Base-by-base conservation (phyloP, 2,329 filamentous ascomycete genomes). In the Exophiala sp. region DNA sequence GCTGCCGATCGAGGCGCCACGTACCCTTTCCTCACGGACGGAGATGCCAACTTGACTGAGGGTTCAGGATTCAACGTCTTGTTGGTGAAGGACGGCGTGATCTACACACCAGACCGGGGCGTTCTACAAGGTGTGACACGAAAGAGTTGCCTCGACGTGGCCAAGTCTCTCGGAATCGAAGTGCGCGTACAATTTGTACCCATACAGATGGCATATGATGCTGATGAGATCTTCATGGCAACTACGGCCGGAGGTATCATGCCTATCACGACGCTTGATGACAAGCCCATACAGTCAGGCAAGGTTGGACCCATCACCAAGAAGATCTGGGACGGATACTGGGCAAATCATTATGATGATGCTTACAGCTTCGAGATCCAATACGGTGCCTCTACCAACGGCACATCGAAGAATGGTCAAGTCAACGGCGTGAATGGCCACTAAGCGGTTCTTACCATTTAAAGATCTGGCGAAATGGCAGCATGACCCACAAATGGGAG, bases 241-340 rank as follows among this genome's bases (percentile, higher is more conserved):
- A 80, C 77, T 0, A 80, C 78, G 9, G 77, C 78, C 0, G 78
- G 78, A 1, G 78, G 78, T 0, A 71, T 80, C n/a, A 80, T 80
- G 77, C 77, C 77, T 0, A 78, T 80, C 24, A 78, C 75, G 0
- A 53, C 48, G 0, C 64, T 80, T 2, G 78, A 80, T 60, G 76
- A 71, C 0, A 59, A 69, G 49, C 67, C 68, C 0, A 65, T 80
- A 0, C 69, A 68, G 2, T 66, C 66, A 48, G 77, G 76, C 0
- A 69, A 72, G 59, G 50, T 79, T 18, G 77, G 78, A 0, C 68
- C 72, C 1, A 64, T 79, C 12, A 79, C 78, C 0, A 71, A 66
- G 64, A 68, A 62, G 46, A 78, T 80, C 20, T 79, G 77, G 76
- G 76, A 79, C 65, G 65, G 59, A 1, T 80, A 80, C 59, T 80